Base-by-base conservation (phyloP, 2,329 filamentous ascomycete species). In the Talaromyces atroroseus region DNA sequence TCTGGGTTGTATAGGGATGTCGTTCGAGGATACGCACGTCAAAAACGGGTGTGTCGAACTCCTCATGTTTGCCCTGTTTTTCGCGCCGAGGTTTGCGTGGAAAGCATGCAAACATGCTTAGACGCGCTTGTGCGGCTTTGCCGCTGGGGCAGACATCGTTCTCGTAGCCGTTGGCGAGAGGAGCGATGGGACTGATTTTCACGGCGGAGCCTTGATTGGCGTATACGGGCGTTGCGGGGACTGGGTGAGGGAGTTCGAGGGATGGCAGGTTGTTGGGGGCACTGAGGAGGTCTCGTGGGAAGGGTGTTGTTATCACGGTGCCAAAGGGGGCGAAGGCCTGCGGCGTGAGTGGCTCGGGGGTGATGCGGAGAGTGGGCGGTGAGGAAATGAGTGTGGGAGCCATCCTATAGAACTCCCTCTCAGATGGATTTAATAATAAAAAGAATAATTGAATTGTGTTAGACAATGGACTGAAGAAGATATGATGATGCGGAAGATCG, bases 1-100 rank as follows among this genome's bases (percentile, higher is more conserved):
- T 96, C 76, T 99, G 94, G 1, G 89, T 89, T 1, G 94, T 97
- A 73, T 86, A 97, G 0, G 94, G 92, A 72, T 99, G 94, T 40
- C 94, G 81, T 72, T 99, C 94, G 29, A 97, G 82, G 57, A 96
- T 82, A 20, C 75, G 74, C 54, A 96, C 80, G 47, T 82, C 77
- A 68, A 96, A 89, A 3, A 81, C 61, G 55, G 51, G 50, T 2
- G 58, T 57, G 5, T 53, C 42, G 24, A 42, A 56, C 34, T 51
- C 47, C 6, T n/a, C n/a, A n/a, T 56, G 34, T 8, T 45, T 49
- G 18, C 48, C 23, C 4, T 58, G 46, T 12, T 42, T 38, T 49
- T 61, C 59, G 21, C 58, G 58, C n/a, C 78, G 71, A 32, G 88
- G 74, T 38, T 76, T 64, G 36, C 88, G 80, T 10, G 88, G 86